Conservation (phyloP, 106 monocot genomes). For the Acanthochlamys bracteata region DNA sequence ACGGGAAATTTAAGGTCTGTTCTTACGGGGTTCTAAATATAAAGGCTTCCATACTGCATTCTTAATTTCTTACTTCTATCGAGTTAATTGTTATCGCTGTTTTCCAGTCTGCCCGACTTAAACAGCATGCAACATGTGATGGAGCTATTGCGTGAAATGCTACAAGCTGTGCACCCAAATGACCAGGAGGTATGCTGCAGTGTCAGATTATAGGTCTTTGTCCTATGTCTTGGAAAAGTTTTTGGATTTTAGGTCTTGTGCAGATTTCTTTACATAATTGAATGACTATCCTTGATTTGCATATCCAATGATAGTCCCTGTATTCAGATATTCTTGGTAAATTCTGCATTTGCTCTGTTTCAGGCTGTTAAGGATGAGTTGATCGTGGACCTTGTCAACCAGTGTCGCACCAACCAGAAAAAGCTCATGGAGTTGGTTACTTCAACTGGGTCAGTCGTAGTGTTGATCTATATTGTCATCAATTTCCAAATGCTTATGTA, state of each 20-base stretch:
- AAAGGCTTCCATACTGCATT: background rate
- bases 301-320: no score
- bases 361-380: slow-evolving; percentile 91
- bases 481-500: no score
- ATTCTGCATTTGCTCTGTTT: slow-evolving; percentile 2
- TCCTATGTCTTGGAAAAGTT: no score
- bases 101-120: slow-evolving; percentile 59
- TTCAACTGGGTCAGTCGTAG: slow-evolving; percentile 49
- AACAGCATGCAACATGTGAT: slow-evolving; percentile 45
- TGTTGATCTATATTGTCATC: no score
- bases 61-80: slow-evolving; percentile 12
- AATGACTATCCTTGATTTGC: no score
- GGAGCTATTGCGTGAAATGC: slow-evolving; percentile 83
- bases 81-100: background rate
- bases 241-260: no score
- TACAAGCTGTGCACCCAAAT: slow-evolving; percentile 67
- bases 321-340: background rate
- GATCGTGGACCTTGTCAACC: slow-evolving; percentile 73
- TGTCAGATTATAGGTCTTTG: background rate
- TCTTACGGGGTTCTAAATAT: background rate
- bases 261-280: no score
- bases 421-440: slow-evolving; percentile 57
- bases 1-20: slow-evolving; percentile 54
- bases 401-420: slow-evolving; percentile 75
- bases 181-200: slow-evolving; percentile 45